phyloP scores from a whole-genome alignment of 2,329 filamentous ascomycete genomes.

The Nakataea oryzae region DNA sequence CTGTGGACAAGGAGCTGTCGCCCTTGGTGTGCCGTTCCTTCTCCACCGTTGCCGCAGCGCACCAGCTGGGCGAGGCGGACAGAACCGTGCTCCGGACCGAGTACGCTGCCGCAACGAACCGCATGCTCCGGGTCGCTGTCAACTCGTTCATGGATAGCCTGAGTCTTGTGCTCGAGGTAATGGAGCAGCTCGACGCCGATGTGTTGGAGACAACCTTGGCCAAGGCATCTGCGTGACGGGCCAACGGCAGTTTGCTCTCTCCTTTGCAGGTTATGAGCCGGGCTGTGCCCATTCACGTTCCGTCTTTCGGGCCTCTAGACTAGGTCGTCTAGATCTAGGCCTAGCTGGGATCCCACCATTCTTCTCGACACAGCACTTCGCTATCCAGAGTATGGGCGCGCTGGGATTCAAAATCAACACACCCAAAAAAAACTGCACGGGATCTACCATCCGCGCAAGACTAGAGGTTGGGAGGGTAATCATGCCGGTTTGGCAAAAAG shows the following conservation, averaged over 20 bases:
- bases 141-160: slow-evolving; percentile 94
- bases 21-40: slow-evolving; percentile 68
- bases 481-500: not conserved
- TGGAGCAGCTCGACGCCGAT: slow-evolving; percentile 83
- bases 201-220: slow-evolving; percentile 40
- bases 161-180: slow-evolving; percentile 73
- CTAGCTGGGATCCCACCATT: too few species aligned
- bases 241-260: not conserved
- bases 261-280: too few species aligned
- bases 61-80: slow-evolving; percentile 9
- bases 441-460: not conserved
- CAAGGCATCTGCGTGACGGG: not conserved
- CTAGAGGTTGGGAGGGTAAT: not conserved
- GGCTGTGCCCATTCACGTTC: too few species aligned
- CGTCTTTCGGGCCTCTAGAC: too few species aligned
- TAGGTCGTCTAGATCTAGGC: too few species aligned
- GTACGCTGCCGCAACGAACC: slow-evolving; percentile 84
- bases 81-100: slow-evolving; percentile 53
- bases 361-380: too few species aligned
- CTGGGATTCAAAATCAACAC: not conserved
- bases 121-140: slow-evolving; percentile 91
- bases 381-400: not conserved
- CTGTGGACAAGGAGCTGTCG: slow-evolving; percentile 84
- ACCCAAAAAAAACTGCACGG: not conserved
- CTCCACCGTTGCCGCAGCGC: slow-evolving; percentile 32